These are phyloP conservation scores for Phytophthora agathidicida DNA, from an alignment of 352 stramenopile genomes.

Conservation along the genomic window DNA sequence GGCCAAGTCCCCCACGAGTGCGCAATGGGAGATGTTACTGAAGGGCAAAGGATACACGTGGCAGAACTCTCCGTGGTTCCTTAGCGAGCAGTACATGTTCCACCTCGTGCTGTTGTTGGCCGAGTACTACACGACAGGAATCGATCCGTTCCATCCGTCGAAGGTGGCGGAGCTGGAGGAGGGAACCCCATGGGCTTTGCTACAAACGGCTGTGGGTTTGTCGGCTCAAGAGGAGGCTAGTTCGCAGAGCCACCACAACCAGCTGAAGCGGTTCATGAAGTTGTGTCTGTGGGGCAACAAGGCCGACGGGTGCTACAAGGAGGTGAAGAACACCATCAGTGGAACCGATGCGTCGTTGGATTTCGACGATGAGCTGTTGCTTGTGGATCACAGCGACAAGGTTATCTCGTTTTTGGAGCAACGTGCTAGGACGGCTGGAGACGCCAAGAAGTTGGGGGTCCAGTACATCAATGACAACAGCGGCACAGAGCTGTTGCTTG, in stretches of 20 bases:
- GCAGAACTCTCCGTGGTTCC: slow-evolving; percentile 79
- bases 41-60: slow-evolving; percentile 58
- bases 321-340: slow-evolving; percentile 73
- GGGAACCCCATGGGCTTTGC: slow-evolving; percentile 54
- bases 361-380: slow-evolving; percentile 63
- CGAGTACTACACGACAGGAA: slow-evolving; percentile 61
- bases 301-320: slow-evolving; percentile 77
- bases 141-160: slow-evolving; percentile 71
- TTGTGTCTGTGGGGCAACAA: slow-evolving; percentile 83
- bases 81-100: slow-evolving; percentile 80
- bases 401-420: slow-evolving; percentile 51
- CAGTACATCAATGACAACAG: slow-evolving; percentile 87
- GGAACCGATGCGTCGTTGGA: slow-evolving; percentile 54
- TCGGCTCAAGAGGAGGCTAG: slow-evolving; percentile 24
- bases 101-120: slow-evolving; percentile 67
- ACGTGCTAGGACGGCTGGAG: slow-evolving; percentile 14
- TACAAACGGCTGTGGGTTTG: slow-evolving; percentile 58
- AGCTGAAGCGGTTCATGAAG: slow-evolving; percentile 67
- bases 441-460: slow-evolving; percentile 23
- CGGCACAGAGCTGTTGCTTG: slow-evolving; percentile 72
- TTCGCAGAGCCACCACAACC: slow-evolving; percentile 34
- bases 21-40: slow-evolving; percentile 56
- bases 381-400: slow-evolving; percentile 62
- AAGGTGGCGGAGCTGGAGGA: slow-evolving; percentile 67
- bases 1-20: slow-evolving; percentile 43